phyloP scores from a whole-genome alignment of 2,329 filamentous ascomycete genomes.

The Magnaporthiopsis incrustans region DNA sequence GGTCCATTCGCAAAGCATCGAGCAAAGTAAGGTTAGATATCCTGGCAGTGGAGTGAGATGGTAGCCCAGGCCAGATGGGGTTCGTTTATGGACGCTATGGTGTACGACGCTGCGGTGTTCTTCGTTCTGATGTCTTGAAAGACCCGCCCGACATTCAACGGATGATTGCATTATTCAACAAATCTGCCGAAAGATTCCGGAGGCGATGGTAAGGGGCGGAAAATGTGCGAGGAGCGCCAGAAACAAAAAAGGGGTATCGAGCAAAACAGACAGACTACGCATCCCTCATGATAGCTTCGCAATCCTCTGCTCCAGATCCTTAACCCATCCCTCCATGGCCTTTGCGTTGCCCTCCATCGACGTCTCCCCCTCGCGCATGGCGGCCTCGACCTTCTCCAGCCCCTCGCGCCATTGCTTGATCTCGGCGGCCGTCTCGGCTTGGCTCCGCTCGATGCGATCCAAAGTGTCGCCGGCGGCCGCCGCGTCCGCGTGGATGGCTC shows the following conservation, averaged over 20 bases:
- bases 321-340: slow-evolving; percentile 83
- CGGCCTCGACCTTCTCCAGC: slow-evolving; percentile 67
- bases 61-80: too few relatives aligned
- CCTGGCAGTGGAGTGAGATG: too few relatives aligned
- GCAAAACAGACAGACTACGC: background rate
- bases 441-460: slow-evolving; percentile 67
- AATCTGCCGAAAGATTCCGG: background rate
- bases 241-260: slow-evolving; percentile 1
- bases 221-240: background rate
- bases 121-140: too few relatives aligned
- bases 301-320: slow-evolving; percentile 73
- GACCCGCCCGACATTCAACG: too few relatives aligned
- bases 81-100: background rate
- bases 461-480: slow-evolving; percentile 73
- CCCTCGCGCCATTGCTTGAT: slow-evolving; percentile 81
- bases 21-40: too few relatives aligned
- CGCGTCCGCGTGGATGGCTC: slow-evolving; percentile 79
- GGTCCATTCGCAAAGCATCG: background rate
- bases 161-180: background rate
- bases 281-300: slow-evolving; percentile 39
- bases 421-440: slow-evolving; percentile 75
- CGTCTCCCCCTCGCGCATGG: slow-evolving; percentile 61
- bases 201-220: too few relatives aligned
- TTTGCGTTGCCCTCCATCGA: slow-evolving; percentile 73
- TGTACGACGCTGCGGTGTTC: too few relatives aligned